Conservation (phyloP, 257 asterid genomes). For the Paulownia fortunei region DNA sequence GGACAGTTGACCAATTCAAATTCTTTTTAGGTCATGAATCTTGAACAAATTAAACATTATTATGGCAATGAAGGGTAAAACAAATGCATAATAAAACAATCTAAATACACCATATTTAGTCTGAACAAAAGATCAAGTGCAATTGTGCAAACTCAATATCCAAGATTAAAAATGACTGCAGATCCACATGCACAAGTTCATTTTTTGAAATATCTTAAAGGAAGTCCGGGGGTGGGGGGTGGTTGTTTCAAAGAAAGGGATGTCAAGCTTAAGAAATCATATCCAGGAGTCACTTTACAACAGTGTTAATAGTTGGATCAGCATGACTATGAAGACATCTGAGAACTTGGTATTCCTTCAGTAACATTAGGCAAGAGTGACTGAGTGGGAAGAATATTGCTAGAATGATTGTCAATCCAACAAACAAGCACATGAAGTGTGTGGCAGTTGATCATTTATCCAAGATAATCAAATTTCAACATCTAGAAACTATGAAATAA, state of each 20-base stretch:
- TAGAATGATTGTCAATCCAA: constrained; percentile 20
- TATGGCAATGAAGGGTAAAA: not conserved
- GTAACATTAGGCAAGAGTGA: not conserved
- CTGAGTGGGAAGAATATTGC: constrained; percentile 9
- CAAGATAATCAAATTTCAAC: constrained; percentile 12
- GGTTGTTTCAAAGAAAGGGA: constrained; percentile 10
- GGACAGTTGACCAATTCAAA: not conserved
- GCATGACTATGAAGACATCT: not conserved
- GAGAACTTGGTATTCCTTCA: constrained; percentile 4
- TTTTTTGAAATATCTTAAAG: not conserved
- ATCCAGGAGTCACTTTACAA: not conserved
- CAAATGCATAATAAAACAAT: not conserved
- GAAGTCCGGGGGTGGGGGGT: not conserved
- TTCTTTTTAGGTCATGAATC: not conserved
- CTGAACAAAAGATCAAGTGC: not conserved
- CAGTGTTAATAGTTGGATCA: not conserved
- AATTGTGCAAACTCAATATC: not conserved
- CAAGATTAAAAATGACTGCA: not conserved
- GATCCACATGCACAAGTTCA: not conserved
- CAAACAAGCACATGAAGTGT: constrained; percentile 18
- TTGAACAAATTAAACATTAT: not conserved
- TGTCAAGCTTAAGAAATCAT: not conserved
- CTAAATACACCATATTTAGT: not conserved
- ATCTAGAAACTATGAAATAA: constrained; percentile 14
- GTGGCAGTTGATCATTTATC: constrained; percentile 9